These are phyloP conservation scores for Syncephalastrum monosporum DNA, from an alignment of 371 early-diverging fungal species.

Conservation along the genomic window DNA sequence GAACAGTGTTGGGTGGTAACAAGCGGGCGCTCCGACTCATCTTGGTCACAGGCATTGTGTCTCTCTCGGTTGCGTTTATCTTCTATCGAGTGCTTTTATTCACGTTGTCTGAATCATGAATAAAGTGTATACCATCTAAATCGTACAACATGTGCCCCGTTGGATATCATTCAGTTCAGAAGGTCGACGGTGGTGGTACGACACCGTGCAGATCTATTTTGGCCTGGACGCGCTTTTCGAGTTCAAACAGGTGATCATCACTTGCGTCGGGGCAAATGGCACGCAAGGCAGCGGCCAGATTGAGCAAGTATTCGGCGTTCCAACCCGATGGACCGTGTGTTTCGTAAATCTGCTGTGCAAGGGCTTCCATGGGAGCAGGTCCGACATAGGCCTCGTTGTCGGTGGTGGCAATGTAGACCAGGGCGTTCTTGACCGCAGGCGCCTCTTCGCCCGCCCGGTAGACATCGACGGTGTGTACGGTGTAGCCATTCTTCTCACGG, in stretches of 20 bases:
- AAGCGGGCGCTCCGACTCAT: too few relatives aligned
- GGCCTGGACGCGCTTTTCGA: slow-evolving; percentile 54
- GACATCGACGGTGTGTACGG: slow-evolving; percentile 69
- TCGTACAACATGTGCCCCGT: too few relatives aligned
- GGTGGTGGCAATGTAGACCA: slow-evolving; percentile 83
- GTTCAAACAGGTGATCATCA: slow-evolving; percentile 64
- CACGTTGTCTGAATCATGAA: too few relatives aligned
- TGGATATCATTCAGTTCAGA: too few relatives aligned
- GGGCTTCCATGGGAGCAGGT: slow-evolving; percentile 61
- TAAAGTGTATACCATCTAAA: too few relatives aligned
- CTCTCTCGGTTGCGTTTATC: too few relatives aligned
- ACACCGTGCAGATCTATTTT: neutral
- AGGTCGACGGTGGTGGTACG: too few relatives aligned
- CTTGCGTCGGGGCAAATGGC: slow-evolving; percentile 54
- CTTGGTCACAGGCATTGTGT: too few relatives aligned
- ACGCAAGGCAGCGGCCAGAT: slow-evolving; percentile 66
- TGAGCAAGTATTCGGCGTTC: slow-evolving; percentile 76
- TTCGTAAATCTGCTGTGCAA: slow-evolving; percentile 72
- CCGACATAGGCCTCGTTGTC: slow-evolving; percentile 84
- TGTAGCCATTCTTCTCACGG: slow-evolving; percentile 89
- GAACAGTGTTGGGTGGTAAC: too few relatives aligned
- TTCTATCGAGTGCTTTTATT: too few relatives aligned
- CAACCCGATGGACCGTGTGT: slow-evolving; percentile 77
- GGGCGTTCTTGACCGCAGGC: slow-evolving; percentile 60
- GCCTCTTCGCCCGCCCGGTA: slow-evolving; percentile 46